Percentiles rank a stretch among this genome's conserved stretches.
Evolutionary conservation across 2,329 filamentous ascomycete genomes (phyloP).

Genomic region (Aspergillus ustus): DNA sequence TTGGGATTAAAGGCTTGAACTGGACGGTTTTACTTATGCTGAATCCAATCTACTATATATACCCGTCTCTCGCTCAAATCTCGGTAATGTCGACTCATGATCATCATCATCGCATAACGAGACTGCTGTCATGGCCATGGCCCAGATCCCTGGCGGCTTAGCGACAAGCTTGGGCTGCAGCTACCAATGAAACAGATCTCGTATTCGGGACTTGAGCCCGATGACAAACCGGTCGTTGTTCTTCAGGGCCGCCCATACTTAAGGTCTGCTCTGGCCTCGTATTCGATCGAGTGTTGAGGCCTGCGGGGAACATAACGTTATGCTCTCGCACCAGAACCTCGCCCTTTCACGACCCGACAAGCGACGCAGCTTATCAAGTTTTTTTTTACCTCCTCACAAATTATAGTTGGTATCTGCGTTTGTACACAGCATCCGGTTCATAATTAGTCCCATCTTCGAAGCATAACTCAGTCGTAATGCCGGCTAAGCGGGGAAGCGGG

Average conservation of each 20-base stretch:
- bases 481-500: not conserved
- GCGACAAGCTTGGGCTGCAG: not conserved
- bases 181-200: not conserved
- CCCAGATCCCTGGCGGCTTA: not conserved
- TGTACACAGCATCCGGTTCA: not conserved
- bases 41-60: not conserved
- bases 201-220: not conserved
- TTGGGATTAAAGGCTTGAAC: not conserved
- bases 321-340: not conserved
- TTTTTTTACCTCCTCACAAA: not conserved
- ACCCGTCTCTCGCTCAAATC: not conserved
- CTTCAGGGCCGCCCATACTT: not conserved
- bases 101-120: not conserved
- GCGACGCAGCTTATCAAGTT: not conserved
- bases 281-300: not conserved
- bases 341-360: not conserved
- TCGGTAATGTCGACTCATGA: not conserved
- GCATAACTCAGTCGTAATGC: slow-evolving; percentile 5
- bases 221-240: not conserved
- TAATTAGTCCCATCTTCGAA: not conserved
- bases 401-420: not conserved
- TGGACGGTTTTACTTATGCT: not conserved
- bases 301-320: slow-evolving; percentile 15
- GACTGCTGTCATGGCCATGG: not conserved
- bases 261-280: not conserved